phyloP scores from a whole-genome alignment of 768 basidiomycete genomes.

The Serendipita indica region DNA sequence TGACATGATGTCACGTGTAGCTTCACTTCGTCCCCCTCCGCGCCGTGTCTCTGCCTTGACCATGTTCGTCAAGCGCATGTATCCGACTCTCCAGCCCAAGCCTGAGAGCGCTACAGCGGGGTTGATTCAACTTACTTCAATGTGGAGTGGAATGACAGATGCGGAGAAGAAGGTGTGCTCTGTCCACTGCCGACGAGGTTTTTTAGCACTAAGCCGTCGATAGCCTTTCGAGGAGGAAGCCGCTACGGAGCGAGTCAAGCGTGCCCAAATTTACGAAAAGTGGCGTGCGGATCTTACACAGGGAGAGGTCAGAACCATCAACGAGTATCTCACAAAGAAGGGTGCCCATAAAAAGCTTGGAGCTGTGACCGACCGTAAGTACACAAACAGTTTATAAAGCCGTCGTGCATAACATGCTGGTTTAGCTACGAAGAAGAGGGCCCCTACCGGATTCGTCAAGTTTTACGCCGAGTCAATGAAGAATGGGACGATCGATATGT shows the following conservation, averaged over 20 bases:
- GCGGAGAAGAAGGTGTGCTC: not conserved
- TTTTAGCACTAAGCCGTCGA: not conserved
- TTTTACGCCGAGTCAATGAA: not conserved
- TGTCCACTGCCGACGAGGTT: not conserved
- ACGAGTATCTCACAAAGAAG: not conserved
- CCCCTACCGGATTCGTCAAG: not conserved
- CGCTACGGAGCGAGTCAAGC: not conserved
- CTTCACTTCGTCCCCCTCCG: conserved; percentile 2
- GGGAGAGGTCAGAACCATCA: not conserved
- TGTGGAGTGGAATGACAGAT: not conserved
- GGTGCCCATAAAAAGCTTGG: not conserved
- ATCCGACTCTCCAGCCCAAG: not conserved
- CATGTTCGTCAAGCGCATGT: not conserved
- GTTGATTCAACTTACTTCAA: not conserved
- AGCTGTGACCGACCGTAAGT: not conserved
- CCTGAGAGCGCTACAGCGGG: not conserved
- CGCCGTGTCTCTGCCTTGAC: not conserved
- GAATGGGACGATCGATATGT: not conserved
- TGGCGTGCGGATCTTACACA: not conserved
- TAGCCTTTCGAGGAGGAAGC: conserved; percentile 2
- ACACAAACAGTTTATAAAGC: not conserved
- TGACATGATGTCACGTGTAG: too few species aligned
- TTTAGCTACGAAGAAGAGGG: not conserved
- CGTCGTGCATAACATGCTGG: not conserved
- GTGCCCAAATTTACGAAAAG: not conserved